Evolutionary conservation across 2,329 filamentous ascomycete genomes (phyloP), one percentile per base, ranked within the genome.

Genomic region (Ophiognomonia clavigignenti-juglandacearum): DNA sequence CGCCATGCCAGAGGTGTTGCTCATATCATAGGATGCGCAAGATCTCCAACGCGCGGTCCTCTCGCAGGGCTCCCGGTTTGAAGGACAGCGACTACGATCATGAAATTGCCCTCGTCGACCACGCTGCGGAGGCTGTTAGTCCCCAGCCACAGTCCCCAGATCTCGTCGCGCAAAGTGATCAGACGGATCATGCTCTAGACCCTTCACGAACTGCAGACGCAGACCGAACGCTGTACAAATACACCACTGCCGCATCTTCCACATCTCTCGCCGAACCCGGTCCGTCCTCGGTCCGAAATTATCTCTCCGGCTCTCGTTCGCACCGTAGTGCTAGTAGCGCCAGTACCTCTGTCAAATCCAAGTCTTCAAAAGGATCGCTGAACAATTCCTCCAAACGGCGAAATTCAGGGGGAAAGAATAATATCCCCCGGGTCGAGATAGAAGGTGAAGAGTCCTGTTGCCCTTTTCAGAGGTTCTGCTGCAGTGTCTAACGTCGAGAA

Each of bases 31-130:
- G 44, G 40, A 53, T 53, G 51, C 51, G 47, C 22, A 53, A 51
- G 44, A 41, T 40, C 41, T 51, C 47, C 52, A 65, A 59, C 44
- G 56, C 66, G 52, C 69, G 71, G 55, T 74, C 69, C 54, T 79
- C 75, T 53, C 79, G 80, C 58, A 78, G 80, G 58, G 75, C 70
- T 31, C 61, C 70, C 43, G 68, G 70, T 47, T 69, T 82, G 48
- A 74, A 75, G 61, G 78, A 82, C 54, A 69, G 67, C 61, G 80
- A 85, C 56, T 85, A 83, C 59, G 82, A 85, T 57, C 85, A 88
- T 64, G 82, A 83, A 62, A 90, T 91, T 59, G 67, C 62, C 55
- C 77, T 91, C 31, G 71, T 87, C 55, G 83, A 88, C 62, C 68
- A 72, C 47, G 71, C 58, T 53, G 60, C 51, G 27, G 47, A 43